A percentile compares a stretch with the other conserved stretches of the same genome.
These are phyloP conservation scores for Pythium rishiriense DNA, from an alignment of 352 stramenopile genomes.

Conservation along the genomic window DNA sequence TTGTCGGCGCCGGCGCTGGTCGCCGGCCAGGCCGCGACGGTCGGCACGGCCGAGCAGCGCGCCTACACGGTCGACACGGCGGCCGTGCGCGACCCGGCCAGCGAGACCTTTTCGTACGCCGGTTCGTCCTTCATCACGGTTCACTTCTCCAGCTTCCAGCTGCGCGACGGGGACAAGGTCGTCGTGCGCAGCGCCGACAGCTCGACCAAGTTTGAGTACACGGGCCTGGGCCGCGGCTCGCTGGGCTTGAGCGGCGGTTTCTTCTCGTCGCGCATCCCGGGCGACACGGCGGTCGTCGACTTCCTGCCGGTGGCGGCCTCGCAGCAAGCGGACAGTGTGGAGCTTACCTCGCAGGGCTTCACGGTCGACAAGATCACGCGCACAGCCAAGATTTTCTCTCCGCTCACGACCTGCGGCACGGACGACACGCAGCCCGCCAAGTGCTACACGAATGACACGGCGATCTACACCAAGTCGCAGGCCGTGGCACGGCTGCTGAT, in stretches of 20 bases:
- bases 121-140: constrained; percentile 29
- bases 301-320: constrained; percentile 7
- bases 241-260: constrained; percentile 21
- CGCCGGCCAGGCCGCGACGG: constrained; percentile 4
- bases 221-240: constrained; percentile 23
- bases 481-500: constrained; percentile 32
- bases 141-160: constrained; percentile 28
- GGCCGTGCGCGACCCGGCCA: constrained; percentile 5
- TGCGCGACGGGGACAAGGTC: constrained; percentile 25
- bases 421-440: constrained; percentile 30
- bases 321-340: no score
- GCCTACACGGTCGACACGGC: constrained; percentile 6
- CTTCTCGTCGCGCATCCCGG: constrained; percentile 25
- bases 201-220: constrained; percentile 17
- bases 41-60: constrained; percentile 13
- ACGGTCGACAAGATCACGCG: constrained; percentile 26
- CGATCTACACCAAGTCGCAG: constrained; percentile 14
- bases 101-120: constrained; percentile 9
- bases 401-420: constrained; percentile 25
- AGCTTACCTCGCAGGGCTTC: constrained; percentile 13
- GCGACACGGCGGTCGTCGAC: constrained; percentile 27
- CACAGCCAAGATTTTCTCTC: neutral
- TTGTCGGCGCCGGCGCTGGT: constrained; percentile 1
- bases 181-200: constrained; percentile 23
- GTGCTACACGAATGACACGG: constrained; percentile 26